Base-by-base conservation (phyloP, 257 asterid species). In the Eucommia ulmoides region DNA sequence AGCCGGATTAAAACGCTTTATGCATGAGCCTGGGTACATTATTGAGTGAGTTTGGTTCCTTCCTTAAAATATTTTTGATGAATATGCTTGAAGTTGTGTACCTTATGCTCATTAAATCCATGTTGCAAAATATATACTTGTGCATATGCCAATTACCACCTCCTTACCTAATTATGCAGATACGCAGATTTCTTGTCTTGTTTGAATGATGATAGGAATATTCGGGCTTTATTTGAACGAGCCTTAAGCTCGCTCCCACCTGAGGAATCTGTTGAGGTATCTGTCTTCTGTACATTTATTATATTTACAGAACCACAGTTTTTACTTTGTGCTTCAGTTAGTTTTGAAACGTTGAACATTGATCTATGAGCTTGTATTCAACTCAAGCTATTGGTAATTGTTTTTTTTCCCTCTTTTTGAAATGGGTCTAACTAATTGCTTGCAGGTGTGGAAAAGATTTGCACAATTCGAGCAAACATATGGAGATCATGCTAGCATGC, bases 401-500 rank as follows among this genome's bases (percentile, higher is more conserved):
- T n/a, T n/a, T n/a, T n/a, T n/a, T n/a, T n/a, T n/a, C n/a, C n/a
- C n/a, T n/a, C n/a, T n/a, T n/a, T n/a, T n/a, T n/a, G n/a, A n/a
- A n/a, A n/a, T n/a, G n/a, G n/a, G n/a, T n/a, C n/a, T n/a, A n/a
- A n/a, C n/a, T n/a, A n/a, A n/a, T n/a, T n/a, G n/a, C n/a, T 60
- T 65, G 66, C 65, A 85, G 98, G 94, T 91, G 51, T 91, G 98
- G 98, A 86, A 86, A 66, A 75, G 81, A 66, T 91, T 86, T 59
- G 26, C 63, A 25, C 81, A 83, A 59, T 91, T 91, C 45, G 98
- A 91, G 83, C 94, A 86, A 76, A 83, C 78, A 2, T 91, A 86
- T 75, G 98, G 98, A 56, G 98, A 91, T 76, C 96, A 85, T 66
- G 52, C 93, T 52, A 91, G 96, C 78, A 83, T 91, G 88, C 70